Base-by-base conservation (phyloP, 2,329 filamentous ascomycete genomes). In the Ophiostoma novo-ulmi region DNA sequence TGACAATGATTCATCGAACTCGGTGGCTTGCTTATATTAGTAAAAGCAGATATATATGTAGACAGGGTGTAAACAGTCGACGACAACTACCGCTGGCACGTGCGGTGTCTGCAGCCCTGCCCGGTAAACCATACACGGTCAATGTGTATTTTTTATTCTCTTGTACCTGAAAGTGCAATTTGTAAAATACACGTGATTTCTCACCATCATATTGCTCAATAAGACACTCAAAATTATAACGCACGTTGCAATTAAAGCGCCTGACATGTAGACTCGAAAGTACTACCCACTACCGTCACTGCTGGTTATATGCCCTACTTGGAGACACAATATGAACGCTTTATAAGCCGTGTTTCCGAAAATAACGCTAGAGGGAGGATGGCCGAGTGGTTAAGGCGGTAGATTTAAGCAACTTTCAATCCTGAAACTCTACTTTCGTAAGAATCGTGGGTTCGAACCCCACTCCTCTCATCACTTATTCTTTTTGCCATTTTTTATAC, bases 361-460 rank as follows among this genome's bases (percentile, higher is more conserved):
- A 26, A 31, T 44, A 31, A 39, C 65, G 65, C 65, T 67, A 67
- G 35, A 65, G 65, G 65, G 65, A 67, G 65, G 65, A 67, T 67
- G 65, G 65, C 65, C 65, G 65, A 67, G 65, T 67, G 65, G 65
- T 67, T 67, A 67, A 67, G 65, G 65, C 65, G 65, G 65, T 67
- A 67, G 65, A 67, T 67, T 67, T 67, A 67, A 67, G 65, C 65
- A 39, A n/a, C 20, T 31, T 10, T 8, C 7, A 20, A 67, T 20
- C 65, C 39, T 67, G 39, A 67, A 58, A 44, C 65, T 67, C 65
- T 67, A 67, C 65, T 67, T 67, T 67, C 65, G 65, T 67, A 67
- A 67, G 65, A 67, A 67, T 67, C 65, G 65, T 67, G 65, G 65
- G 65, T 67, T 67, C 65, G 65, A 67, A 67, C 65, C 65, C 65